A percentile compares a stretch with the other conserved stretches of the same genome.
Conservation (phyloP, 1,284 basidiomycete genomes). For the Leccinum ponderosum region DNA sequence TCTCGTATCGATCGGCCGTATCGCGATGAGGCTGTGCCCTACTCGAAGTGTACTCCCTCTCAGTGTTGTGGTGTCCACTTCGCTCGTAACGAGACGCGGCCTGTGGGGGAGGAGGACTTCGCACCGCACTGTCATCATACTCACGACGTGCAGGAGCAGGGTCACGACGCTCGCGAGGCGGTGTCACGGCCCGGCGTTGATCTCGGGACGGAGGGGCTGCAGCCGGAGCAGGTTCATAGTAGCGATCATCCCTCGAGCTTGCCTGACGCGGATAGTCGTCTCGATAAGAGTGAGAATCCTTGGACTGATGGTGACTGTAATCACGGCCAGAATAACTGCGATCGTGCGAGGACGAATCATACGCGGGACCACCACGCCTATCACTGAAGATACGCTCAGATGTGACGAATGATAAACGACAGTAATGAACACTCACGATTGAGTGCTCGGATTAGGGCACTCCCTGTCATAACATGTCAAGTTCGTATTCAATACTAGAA, state of each 20-base stretch:
- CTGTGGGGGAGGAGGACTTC: slow-evolving; percentile 47
- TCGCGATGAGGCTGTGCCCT: slow-evolving; percentile 49
- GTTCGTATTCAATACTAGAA: slow-evolving; percentile 1
- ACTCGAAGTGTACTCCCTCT: slow-evolving; percentile 47
- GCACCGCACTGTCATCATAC: slow-evolving; percentile 63
- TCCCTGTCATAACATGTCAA: slow-evolving; percentile 48
- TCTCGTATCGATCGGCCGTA: slow-evolving; percentile 62
- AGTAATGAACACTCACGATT: slow-evolving; percentile 38
- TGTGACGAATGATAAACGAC: neutral
- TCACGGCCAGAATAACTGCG: slow-evolving; percentile 50
- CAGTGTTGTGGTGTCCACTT: slow-evolving; percentile 37
- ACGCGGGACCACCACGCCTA: slow-evolving; percentile 36
- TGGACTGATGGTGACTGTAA: slow-evolving; percentile 45
- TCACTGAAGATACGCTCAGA: slow-evolving; percentile 6
- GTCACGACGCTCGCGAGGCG: slow-evolving; percentile 69
- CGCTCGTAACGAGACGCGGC: slow-evolving; percentile 46
- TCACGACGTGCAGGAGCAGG: slow-evolving; percentile 57
- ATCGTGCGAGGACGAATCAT: slow-evolving; percentile 51
- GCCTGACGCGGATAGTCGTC: slow-evolving; percentile 42
- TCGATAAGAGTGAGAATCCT: slow-evolving; percentile 51
- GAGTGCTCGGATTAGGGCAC: slow-evolving; percentile 60
- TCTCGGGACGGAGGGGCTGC: slow-evolving; percentile 45
- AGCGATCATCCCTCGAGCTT: slow-evolving; percentile 49
- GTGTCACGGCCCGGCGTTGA: slow-evolving; percentile 55
- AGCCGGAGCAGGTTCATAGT: slow-evolving; percentile 58